A percentile compares a stretch with the other conserved stretches of the same genome.
Conservation (phyloP, 139 green algal genomes). For the Chlamydomonas schloesseri region DNA sequence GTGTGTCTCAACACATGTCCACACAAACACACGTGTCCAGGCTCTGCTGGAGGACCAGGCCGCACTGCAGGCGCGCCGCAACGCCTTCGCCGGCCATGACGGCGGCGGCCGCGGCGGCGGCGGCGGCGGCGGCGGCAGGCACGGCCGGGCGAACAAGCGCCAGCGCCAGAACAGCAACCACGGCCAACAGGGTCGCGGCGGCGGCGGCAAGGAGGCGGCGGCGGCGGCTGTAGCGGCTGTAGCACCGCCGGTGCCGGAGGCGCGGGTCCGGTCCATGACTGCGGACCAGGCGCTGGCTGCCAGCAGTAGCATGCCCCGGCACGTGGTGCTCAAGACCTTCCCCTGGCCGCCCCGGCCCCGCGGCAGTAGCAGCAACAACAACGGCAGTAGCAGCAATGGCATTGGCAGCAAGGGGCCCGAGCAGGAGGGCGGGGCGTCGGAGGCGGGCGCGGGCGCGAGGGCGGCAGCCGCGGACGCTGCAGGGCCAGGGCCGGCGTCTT, state of each 20-base stretch:
- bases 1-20: too few species aligned
- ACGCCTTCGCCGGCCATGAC: too few species aligned
- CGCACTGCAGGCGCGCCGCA: background rate
- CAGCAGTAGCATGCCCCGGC: background rate
- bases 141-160: background rate
- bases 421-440: too few species aligned
- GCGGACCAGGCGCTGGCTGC: background rate
- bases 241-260: background rate
- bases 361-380: background rate
- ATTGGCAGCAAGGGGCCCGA: too few species aligned
- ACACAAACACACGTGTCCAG: too few species aligned
- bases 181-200: background rate
- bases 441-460: too few species aligned
- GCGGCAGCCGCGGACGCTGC: too few species aligned
- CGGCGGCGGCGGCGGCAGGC: background rate
- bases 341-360: constrained; percentile 40
- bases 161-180: constrained; percentile 22
- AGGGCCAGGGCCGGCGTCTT: background rate
- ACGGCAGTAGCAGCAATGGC: background rate
- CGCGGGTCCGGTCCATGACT: background rate
- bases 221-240: background rate
- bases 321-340: constrained; percentile 18
- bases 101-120: background rate
- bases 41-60: background rate
- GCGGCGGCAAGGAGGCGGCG: background rate